These are phyloP conservation scores for Cordyceps fumosorosea DNA, from an alignment of 2,329 filamentous ascomycete species.

Conservation along the genomic window DNA sequence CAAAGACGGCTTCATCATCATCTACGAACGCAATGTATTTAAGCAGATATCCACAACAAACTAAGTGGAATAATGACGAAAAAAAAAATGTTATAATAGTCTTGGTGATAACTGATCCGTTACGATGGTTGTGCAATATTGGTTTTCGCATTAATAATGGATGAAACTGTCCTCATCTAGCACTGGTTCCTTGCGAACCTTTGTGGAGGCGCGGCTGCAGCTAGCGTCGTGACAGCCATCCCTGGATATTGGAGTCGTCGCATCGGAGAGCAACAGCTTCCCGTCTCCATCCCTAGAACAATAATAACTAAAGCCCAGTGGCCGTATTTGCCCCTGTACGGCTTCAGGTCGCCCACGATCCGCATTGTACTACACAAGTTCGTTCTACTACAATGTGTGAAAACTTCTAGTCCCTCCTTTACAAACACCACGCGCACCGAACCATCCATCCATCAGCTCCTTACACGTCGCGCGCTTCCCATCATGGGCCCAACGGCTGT, in stretches of 20 bases:
- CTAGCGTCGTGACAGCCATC: background rate
- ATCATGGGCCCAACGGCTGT: background rate
- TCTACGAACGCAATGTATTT: constrained; percentile 3
- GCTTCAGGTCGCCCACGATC: background rate
- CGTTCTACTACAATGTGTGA: constrained; percentile 3
- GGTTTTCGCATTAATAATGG: no score
- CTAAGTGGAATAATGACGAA: background rate
- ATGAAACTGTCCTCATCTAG: background rate
- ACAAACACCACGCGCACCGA: background rate
- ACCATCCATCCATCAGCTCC: background rate
- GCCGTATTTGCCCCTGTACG: background rate
- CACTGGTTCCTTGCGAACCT: background rate
- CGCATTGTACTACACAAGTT: background rate
- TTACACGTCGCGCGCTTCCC: constrained; percentile 3
- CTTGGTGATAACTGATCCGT: background rate
- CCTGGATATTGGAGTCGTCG: background rate
- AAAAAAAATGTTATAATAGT: background rate
- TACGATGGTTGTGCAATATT: background rate
- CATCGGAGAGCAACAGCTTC: background rate
- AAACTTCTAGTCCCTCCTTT: background rate
- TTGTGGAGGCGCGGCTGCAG: constrained; percentile 7
- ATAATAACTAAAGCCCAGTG: background rate
- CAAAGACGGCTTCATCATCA: background rate
- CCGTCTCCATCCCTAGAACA: background rate
- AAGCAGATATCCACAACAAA: constrained; percentile 6